Evolutionary conservation across 345 rosid species (phyloP), one percentile per base, ranked within the genome.

Genomic region (Eutrema yunnanense): DNA sequence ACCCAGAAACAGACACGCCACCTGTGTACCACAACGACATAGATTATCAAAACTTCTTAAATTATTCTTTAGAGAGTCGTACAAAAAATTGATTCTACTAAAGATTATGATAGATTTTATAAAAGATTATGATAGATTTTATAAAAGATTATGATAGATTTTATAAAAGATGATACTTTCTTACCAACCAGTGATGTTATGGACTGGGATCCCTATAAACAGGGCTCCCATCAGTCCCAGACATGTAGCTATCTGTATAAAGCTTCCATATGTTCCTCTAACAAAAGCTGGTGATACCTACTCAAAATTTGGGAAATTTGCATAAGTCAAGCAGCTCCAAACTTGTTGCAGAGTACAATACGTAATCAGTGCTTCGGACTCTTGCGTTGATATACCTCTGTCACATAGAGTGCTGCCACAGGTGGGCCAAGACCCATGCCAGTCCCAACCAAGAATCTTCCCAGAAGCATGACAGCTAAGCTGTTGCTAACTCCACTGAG

Each of bases 391-490:
- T 54, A 65, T 81, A 95, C 99, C 96, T 95, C 99, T 9, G 96
- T 87, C 65, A 95, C 96, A 64, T 95, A 95, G 76, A 95, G 99
- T 67, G 97, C 62, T 32, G 93, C 88, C 73, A 92, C 93, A 59
- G 97, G 86, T 36, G 99, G 97, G 9, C 97, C 97, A 65, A 95
- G 65, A 62, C 99, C 99, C 96, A 95, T 84, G 67, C 99, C 99
- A 58, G 80, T 84, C 69, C 99, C 99, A 77, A 95, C 99, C 70
- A 95, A 78, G 66, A 95, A 84, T 78, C 98, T 83, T 76, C 96
- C 96, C 38, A 92, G 56, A 58, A 92, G 95, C 98, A 92, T 92
- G 49, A 86, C 90, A 65, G 73, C 80, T 60, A 90, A 83, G 57
- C 80, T 90, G 78, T 76, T 81, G 62, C 91, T 67, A 65, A 76